phyloP scores from a whole-genome alignment of 257 asterid species.

The Henckelia pumila region DNA sequence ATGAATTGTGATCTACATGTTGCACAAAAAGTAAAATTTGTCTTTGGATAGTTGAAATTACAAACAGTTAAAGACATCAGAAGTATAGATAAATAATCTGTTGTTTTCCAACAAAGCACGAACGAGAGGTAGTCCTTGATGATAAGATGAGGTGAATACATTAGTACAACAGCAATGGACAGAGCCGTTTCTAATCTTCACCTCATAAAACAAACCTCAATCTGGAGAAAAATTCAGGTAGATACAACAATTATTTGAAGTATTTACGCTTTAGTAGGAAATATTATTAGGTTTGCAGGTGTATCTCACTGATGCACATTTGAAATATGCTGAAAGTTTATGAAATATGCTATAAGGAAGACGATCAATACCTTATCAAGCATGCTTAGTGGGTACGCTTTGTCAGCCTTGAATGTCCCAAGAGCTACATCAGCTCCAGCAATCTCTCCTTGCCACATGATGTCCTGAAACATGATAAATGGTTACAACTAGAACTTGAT shows the following conservation, averaged over 20 bases:
- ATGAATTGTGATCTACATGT: conserved; percentile 2
- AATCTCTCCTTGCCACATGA: conserved; percentile 83
- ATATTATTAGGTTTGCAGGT: conserved; percentile 5
- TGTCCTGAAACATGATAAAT: conserved; percentile 57
- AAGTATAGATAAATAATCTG: neutral
- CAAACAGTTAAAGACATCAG: neutral
- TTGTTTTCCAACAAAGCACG: neutral
- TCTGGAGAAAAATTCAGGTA: too few relatives aligned
- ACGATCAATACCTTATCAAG: conserved; percentile 45
- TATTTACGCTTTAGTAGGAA: neutral
- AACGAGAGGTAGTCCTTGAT: conserved; percentile 7
- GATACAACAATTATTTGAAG: too few relatives aligned
- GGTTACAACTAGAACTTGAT: conserved; percentile 10
- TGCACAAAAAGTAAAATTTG: neutral
- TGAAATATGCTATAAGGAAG: neutral
- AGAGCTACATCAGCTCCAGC: conserved; percentile 94
- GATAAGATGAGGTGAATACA: conserved; percentile 3
- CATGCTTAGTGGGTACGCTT: conserved; percentile 66
- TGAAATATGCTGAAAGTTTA: too few relatives aligned
- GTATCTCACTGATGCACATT: too few relatives aligned
- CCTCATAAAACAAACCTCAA: too few relatives aligned
- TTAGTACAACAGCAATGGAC: neutral
- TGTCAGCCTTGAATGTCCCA: conserved; percentile 71
- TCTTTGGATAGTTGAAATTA: conserved; percentile 2
- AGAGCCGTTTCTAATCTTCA: too few relatives aligned